Percentiles rank a stretch among this genome's conserved stretches.
Conservation (phyloP, 306 rosid genomes). For the Casuarina glauca region DNA sequence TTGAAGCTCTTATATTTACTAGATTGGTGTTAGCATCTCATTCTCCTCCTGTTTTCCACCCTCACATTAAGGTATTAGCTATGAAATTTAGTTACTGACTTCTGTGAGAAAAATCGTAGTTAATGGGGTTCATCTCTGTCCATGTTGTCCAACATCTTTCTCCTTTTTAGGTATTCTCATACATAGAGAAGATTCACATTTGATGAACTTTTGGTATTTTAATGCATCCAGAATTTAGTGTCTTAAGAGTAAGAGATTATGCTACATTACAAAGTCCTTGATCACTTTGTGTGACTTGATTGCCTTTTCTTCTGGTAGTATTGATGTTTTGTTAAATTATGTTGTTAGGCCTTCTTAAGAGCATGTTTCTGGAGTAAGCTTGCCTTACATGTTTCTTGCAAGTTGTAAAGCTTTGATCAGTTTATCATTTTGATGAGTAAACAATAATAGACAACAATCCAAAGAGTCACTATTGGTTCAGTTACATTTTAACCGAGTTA, state of each 20-base stretch:
- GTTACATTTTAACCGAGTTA: conserved; percentile 5
- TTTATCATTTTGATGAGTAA: not conserved
- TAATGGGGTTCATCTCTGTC: not conserved
- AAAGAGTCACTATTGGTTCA: not conserved
- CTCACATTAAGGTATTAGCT: conserved; percentile 71
- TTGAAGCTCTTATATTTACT: conserved; percentile 90
- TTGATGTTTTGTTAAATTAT: not conserved
- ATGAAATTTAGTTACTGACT: not conserved
- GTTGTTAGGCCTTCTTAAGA: not conserved
- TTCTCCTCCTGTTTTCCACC: conserved; percentile 93
- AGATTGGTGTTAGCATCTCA: conserved; percentile 91
- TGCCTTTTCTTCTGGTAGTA: not conserved
- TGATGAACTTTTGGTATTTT: not conserved
- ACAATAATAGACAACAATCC: not conserved
- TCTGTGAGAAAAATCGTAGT: not conserved
- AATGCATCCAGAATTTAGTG: not conserved
- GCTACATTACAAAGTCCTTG: not conserved
- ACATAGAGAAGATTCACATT: not conserved
- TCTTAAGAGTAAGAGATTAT: not conserved
- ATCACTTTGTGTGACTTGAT: not conserved
- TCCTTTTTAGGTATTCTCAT: not conserved
- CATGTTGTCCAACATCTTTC: not conserved
- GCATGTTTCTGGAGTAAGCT: not conserved
- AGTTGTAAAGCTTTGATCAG: not conserved
- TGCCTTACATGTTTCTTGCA: not conserved